Base-by-base conservation (phyloP, 805 yeast species). In the Ogataea dorogensis region DNA sequence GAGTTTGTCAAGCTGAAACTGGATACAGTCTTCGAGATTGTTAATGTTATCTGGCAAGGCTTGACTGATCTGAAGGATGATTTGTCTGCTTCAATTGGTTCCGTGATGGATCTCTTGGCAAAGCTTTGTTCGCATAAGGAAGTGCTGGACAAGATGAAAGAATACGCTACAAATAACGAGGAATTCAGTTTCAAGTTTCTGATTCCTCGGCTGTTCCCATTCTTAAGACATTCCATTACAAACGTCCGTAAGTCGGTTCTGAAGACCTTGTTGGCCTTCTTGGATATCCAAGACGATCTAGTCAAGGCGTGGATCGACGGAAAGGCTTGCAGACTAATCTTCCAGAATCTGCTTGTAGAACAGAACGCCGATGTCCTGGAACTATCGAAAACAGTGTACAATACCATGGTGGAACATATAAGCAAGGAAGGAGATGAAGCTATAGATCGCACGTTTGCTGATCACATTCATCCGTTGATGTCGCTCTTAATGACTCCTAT, bases 151-250 rank as follows among this genome's bases (percentile, higher is more conserved):
- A 71, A 80, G 17, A 75, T 93, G 69, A 82, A 80, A 49, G 64
- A 67, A 15, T 75, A 77, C 43, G 84, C 93, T 3, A 43, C 53
- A 2, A 61, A 64, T 10, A 70, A 74, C 43, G 64, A 71, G 24
- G 63, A 74, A 16, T 69, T 74, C 56, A 75, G 88, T 2, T 85
- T 91, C 51, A 78, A 79, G 29, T 67, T 68, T 30, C 65, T 93
- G 40, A 87, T 93, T n/a, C 98, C 99, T 2, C 76, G 91, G 47
- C 67, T 93, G 24, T 91, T 81, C 53, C 97, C 97, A 15, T 93
- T 93, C 53, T 68, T 93, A 45, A 76, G 99, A 47, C 98, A 93
- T 61, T 87, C 98, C 2, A 88, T 93, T 40, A 74, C 89, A 2
- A 85, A 86, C 49, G 98, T 93, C 9, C 74, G 99, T 49, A 81